Base-by-base conservation (phyloP, 129 eudicot species). In the Chrysanthemum lavandulifolium region DNA sequence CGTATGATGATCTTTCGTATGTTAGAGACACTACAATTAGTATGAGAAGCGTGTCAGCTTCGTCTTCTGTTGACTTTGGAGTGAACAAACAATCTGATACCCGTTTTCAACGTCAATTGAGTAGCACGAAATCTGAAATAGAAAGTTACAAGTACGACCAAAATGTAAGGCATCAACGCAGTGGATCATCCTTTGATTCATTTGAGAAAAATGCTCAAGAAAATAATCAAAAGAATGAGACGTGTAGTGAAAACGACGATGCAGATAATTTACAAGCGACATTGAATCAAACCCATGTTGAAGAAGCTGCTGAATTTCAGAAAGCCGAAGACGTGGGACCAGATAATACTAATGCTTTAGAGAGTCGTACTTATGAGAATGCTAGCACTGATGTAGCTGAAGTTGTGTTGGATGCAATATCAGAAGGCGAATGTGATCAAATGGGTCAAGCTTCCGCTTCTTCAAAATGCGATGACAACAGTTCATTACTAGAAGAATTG, bases 1-100 rank as follows among this genome's bases (percentile, higher is more conserved):
- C 86, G 36, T 90, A 81, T 74, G 91, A 93, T 65, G 98, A 89
- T 71, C 79, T 85, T 65, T 85, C 96, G 4, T 90, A 84, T 68
- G 83, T 81, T 57, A 82, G 92, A 79, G 93, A 84, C 73, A 84
- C 86, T 66, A 23, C 86, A 16, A 85, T 82, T 62, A 90, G 96
- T 84, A 71, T 87, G 85, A 85, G 90, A 85, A 93, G 95, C 54
- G 21, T 73, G 43, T 93, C 97, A 27, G 82, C 89, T 6, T 82
- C 98, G 3, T 77, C 81, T 61, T 93, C 98, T 15, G 69, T 77
- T 68, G 98, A 93, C 78, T 76, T 93, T 79, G 84, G 93, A 0
- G 19, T 18, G 43, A 43, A 14, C 15, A 57, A 31, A 64, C 64
- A 54, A 36, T 1, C 27, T 0, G 63, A 65, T 74, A 15, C 73